Evolutionary conservation across 2,329 filamentous ascomycete genomes (phyloP).

Genomic region (Diatrype stigma): DNA sequence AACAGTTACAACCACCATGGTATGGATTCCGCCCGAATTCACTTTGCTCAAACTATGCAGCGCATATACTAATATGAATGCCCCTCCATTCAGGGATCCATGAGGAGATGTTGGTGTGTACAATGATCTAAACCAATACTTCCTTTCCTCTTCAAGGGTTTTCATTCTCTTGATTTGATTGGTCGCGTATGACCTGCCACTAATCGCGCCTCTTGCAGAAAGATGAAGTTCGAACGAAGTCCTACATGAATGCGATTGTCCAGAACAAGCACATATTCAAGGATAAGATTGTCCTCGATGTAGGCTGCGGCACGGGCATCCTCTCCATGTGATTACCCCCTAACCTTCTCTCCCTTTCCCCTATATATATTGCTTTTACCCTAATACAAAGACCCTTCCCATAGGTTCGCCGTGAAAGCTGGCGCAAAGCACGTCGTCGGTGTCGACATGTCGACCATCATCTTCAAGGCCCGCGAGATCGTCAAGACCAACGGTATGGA

Average conservation of each 20-base stretch:
- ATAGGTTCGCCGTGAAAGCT: constrained; percentile 91
- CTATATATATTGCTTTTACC: neutral
- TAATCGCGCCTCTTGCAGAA: constrained; percentile 56
- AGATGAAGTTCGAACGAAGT: constrained; percentile 95
- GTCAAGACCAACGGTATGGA: constrained; percentile 87
- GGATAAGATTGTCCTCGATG: constrained; percentile 80
- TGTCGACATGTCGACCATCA: constrained; percentile 99
- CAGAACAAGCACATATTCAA: constrained; percentile 96
- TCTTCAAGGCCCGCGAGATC: constrained; percentile 96
- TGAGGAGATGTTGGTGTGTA: constrained; percentile 93
- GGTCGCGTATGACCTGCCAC: constrained; percentile 5
- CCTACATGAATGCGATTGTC: constrained; percentile 95
- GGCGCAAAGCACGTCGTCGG: constrained; percentile 98
- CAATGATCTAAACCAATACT: constrained; percentile 5
- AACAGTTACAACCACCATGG: constrained; percentile 95
- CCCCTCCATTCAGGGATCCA: constrained; percentile 66
- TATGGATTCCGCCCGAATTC: constrained; percentile 38
- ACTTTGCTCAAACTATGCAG: constrained; percentile 21
- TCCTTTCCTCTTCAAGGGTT: constrained; percentile 7
- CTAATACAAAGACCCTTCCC: constrained; percentile 2
- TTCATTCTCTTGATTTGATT: neutral
- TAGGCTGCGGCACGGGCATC: constrained; percentile 95
- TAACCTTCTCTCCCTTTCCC: constrained; percentile 8
- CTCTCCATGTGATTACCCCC: constrained; percentile 79
- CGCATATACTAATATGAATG: constrained; percentile 16